A percentile compares a stretch with the other conserved stretches of the same genome.
Conservation (phyloP, 2,329 filamentous ascomycete species). For the Mariannaea sp. region DNA sequence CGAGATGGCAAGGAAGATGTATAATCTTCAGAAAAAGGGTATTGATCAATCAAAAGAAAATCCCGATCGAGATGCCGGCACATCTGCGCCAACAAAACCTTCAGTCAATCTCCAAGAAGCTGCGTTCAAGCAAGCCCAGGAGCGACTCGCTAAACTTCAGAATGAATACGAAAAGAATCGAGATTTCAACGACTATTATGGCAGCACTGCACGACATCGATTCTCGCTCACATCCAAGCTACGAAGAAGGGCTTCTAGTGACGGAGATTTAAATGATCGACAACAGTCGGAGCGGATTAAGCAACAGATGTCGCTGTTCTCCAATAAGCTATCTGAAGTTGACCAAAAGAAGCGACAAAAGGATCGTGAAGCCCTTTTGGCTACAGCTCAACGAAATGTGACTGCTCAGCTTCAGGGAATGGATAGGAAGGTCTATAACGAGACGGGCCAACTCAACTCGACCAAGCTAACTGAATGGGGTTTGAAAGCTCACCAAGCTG, state of each 20-base stretch:
- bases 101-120: conserved; percentile 77
- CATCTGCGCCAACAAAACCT: conserved; percentile 53
- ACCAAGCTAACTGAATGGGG: conserved; percentile 79
- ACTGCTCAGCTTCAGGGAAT: conserved; percentile 76
- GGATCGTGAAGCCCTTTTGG: conserved; percentile 76
- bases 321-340: conserved; percentile 67
- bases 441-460: conserved; percentile 75
- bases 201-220: conserved; percentile 52
- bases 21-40: conserved; percentile 68
- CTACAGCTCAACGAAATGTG: conserved; percentile 85
- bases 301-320: conserved; percentile 79
- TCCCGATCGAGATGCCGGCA: conserved; percentile 41
- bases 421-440: conserved; percentile 77
- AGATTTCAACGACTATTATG: conserved; percentile 79
- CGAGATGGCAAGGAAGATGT: conserved; percentile 90
- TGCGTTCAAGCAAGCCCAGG: conserved; percentile 83
- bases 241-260: conserved; percentile 69
- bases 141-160: conserved; percentile 80
- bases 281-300: conserved; percentile 74
- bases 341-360: conserved; percentile 74
- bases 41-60: conserved; percentile 55
- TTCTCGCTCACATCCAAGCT: conserved; percentile 60
- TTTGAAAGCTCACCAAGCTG: conserved; percentile 71
- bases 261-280: conserved; percentile 67
- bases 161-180: conserved; percentile 67